These are phyloP conservation scores for Trichosporon asahii DNA, from an alignment of 1,284 basidiomycete species.

Conservation along the genomic window DNA sequence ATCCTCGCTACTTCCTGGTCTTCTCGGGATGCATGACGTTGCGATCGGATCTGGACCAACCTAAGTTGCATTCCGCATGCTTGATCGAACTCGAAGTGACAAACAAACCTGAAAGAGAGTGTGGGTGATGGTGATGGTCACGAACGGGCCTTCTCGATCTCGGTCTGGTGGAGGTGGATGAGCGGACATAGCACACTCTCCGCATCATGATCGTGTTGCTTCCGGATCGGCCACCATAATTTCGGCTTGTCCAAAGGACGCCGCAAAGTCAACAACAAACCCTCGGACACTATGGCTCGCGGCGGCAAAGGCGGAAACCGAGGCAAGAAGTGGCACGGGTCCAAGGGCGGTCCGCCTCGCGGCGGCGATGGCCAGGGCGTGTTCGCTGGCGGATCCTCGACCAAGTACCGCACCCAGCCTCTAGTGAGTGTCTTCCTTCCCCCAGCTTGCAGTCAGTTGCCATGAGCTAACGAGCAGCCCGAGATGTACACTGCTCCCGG, in stretches of 20 bases:
- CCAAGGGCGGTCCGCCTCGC: slow-evolving; percentile 57
- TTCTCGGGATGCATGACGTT: not conserved
- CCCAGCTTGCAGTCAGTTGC: no score
- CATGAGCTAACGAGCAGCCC: slow-evolving; percentile 25
- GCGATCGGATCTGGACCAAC: not conserved
- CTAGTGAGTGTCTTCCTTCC: slow-evolving; percentile 15
- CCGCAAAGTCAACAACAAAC: not conserved
- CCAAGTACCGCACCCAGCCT: slow-evolving; percentile 22
- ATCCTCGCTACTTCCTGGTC: not conserved
- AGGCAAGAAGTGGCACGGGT: slow-evolving; percentile 57
- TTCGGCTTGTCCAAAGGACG: not conserved
- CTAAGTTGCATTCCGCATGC: not conserved
- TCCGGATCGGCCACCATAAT: slow-evolving; percentile 3
- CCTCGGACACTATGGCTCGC: not conserved
- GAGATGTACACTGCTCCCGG: slow-evolving; percentile 38
- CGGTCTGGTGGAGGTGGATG: not conserved
- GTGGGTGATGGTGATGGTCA: not conserved
- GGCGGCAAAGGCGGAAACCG: slow-evolving; percentile 6
- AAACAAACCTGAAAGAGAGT: not conserved
- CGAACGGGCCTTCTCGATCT: not conserved
- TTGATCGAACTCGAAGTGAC: not conserved
- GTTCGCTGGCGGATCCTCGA: slow-evolving; percentile 19
- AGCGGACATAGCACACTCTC: not conserved
- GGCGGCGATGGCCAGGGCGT: slow-evolving; percentile 24
- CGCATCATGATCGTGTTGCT: not conserved